These are phyloP conservation scores for Bifiguratus adelaidae DNA, from an alignment of 192 early-diverging fungal species.

Conservation along the genomic window DNA sequence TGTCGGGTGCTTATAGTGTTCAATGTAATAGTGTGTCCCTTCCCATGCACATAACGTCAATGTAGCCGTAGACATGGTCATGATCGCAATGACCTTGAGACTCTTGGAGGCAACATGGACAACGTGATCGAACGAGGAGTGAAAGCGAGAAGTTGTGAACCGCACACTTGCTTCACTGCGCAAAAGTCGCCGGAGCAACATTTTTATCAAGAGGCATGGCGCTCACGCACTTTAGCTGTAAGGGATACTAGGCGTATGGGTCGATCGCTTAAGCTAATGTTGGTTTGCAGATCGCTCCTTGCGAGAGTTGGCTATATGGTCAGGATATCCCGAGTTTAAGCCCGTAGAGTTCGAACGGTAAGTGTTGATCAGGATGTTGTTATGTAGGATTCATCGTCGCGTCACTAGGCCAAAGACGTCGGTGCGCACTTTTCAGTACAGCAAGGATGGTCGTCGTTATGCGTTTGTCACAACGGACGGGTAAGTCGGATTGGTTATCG, in stretches of 20 bases:
- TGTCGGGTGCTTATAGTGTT: slow-evolving; percentile 29
- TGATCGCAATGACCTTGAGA: slow-evolving; percentile 12
- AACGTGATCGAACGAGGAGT: background rate
- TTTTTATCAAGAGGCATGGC: too few relatives aligned
- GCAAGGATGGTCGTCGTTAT: slow-evolving; percentile 57
- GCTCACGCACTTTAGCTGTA: too few relatives aligned
- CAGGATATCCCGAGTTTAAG: slow-evolving; percentile 38
- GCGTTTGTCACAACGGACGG: slow-evolving; percentile 52
- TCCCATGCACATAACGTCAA: slow-evolving; percentile 24
- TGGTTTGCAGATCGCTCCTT: slow-evolving; percentile 44
- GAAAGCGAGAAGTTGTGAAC: too few relatives aligned
- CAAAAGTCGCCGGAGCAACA: too few relatives aligned
- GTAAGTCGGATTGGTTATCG: slow-evolving; percentile 25
- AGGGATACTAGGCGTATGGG: too few relatives aligned
- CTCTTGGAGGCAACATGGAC: background rate
- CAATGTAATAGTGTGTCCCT: slow-evolving; percentile 38
- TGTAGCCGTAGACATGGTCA: slow-evolving; percentile 14
- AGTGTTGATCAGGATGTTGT: background rate
- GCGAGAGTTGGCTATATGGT: slow-evolving; percentile 38
- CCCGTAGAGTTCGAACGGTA: slow-evolving; percentile 10
- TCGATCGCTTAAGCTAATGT: too few relatives aligned
- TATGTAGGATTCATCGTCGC: background rate
- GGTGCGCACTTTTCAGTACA: slow-evolving; percentile 54
- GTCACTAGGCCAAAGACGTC: slow-evolving; percentile 24
- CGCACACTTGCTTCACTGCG: too few relatives aligned